phyloP scores from a whole-genome alignment of 305 asterid species.

The Fraxinus latifolia region DNA sequence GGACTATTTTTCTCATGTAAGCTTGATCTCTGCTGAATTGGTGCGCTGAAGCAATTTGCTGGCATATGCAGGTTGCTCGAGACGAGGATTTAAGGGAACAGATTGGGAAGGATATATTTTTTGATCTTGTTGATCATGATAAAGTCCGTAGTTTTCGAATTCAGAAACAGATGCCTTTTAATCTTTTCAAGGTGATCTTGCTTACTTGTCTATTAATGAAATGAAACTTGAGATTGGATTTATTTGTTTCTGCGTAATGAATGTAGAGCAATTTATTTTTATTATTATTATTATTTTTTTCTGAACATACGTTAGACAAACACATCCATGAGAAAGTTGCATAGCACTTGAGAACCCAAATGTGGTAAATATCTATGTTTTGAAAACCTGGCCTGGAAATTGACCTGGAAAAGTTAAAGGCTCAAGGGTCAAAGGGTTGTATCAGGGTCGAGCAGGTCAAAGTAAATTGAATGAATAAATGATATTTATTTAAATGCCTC shows the following conservation, averaged over 20 bases:
- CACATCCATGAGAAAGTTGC: background rate
- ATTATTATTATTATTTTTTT: background rate
- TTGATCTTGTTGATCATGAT: slow-evolving; percentile 95
- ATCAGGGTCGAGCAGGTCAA: background rate
- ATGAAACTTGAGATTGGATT: background rate
- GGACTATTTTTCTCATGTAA: slow-evolving; percentile 6
- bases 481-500: background rate
- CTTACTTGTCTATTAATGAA: background rate
- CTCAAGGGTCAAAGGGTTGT: background rate
- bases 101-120: slow-evolving; percentile 83
- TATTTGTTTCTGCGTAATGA: background rate
- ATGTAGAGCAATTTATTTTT: background rate
- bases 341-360: background rate
- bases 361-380: background rate
- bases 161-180: slow-evolving; percentile 77
- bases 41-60: slow-evolving; percentile 21
- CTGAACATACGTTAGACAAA: background rate
- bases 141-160: slow-evolving; percentile 87
- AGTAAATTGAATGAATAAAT: background rate
- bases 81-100: slow-evolving; percentile 87
- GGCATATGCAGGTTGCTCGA: slow-evolving; percentile 69
- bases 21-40: slow-evolving; percentile 18
- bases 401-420: background rate
- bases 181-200: slow-evolving; percentile 48
- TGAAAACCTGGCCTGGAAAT: background rate